Percentiles rank a stretch among this genome's conserved stretches.
phyloP scores from a whole-genome alignment of 148 eudicot genomes.

The Drosera capensis region DNA sequence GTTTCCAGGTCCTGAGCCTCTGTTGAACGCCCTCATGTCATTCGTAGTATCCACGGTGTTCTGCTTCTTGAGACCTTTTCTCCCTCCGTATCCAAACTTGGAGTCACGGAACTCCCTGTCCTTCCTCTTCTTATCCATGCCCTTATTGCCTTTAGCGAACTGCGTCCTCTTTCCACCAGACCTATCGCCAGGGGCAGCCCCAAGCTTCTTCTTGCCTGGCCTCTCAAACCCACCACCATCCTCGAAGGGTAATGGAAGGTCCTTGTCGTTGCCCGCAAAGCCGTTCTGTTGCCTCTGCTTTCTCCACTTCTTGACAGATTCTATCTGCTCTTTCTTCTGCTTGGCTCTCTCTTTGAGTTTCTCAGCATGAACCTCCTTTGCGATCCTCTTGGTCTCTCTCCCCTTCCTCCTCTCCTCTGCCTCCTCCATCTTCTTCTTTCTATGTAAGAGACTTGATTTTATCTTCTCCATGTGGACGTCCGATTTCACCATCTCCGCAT shows the following conservation, averaged over 20 bases:
- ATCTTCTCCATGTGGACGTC: constrained; percentile 83
- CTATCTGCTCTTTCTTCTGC: constrained; percentile 72
- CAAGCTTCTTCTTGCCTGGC: constrained; percentile 38
- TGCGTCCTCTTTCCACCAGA: constrained; percentile 59
- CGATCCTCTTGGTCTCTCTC: constrained; percentile 56
- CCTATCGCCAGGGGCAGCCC: constrained; percentile 67
- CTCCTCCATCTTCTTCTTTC: constrained; percentile 72
- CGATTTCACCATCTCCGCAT: constrained; percentile 90
- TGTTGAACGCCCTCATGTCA: constrained; percentile 42
- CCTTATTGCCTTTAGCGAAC: constrained; percentile 33
- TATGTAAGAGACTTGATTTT: constrained; percentile 48
- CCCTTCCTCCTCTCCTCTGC: constrained; percentile 84
- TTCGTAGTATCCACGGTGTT: constrained; percentile 70
- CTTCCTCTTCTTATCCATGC: constrained; percentile 41
- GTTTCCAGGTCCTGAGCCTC: constrained; percentile 14
- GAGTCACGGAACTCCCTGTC: constrained; percentile 40
- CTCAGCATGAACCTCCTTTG: constrained; percentile 78
- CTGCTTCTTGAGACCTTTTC: constrained; percentile 78
- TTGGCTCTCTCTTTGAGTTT: constrained; percentile 62
- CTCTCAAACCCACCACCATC: constrained; percentile 41
- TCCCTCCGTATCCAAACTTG: constrained; percentile 78
- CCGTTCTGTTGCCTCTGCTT: constrained; percentile 74
- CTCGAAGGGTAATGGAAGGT: constrained; percentile 47
- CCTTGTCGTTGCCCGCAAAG: constrained; percentile 43
- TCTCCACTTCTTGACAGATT: constrained; percentile 95